Base-by-base conservation (phyloP, 371 early-diverging fungal species). In the Saksenaea vasiformis region DNA sequence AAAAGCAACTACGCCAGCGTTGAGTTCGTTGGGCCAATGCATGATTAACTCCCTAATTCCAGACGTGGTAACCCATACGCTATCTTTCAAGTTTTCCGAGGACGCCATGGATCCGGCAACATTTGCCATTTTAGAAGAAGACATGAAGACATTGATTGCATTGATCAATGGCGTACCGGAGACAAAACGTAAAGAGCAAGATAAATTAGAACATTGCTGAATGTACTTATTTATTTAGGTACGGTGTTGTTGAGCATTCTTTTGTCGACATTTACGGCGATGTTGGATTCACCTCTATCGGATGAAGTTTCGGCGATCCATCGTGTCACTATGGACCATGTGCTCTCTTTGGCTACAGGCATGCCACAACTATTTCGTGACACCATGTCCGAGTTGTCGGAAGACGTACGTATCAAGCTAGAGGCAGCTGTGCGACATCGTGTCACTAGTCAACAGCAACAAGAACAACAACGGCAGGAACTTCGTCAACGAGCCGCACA, bases 381-480 rank as follows among this genome's bases (percentile, higher is more conserved):
- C 10, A 73, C 73, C 0, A 67, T 85, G 13, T 26, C 65, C 9
- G 61, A 60, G 17, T 54, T 82, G 39, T 68, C 78, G 3, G 58
- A 56, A 14, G 58, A 72, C 27, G 64, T 70, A 31, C 70, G 77
- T 26, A 53, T 59, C 15, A 77, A 81, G 58, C 56, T 85, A 9
- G 85, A 85, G 57, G 65, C 74, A 27, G 69, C 76, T 26, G 72
- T 85, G 19, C 69, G 85, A n/a, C 74, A 75, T 44, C 80, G 76
- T 37, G 75, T 85, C 5, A 51, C 75, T 37, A 62, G 69, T 11
- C 64, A 84, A 60, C 69, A 73, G 22, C 54, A 65, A 43, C 74
- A 77, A 35, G 68, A 75, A 62, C 65, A 71, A 31, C 71, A 70
- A 9, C 70, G 79, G 31, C 66, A 66, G n/a, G 74, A 72, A 41